A percentile compares a stretch with the other conserved stretches of the same genome.
Conservation (phyloP, 768 basidiomycete species). For the Crucibulum laeve region DNA sequence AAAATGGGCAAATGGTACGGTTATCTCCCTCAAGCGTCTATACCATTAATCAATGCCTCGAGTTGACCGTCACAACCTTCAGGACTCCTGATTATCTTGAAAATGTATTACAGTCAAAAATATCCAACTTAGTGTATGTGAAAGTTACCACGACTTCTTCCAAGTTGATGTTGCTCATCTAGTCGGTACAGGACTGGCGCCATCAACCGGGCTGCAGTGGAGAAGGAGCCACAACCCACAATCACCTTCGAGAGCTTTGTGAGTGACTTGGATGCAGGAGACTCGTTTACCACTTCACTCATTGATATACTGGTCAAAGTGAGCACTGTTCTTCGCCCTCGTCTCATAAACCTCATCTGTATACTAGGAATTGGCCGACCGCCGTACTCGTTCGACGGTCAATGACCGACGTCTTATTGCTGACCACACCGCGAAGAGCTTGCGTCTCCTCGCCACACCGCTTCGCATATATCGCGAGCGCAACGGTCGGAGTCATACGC, state of each 20-base stretch:
- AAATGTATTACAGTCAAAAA: conserved; percentile 68
- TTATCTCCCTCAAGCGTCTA: conserved; percentile 5
- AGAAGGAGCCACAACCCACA: conserved; percentile 61
- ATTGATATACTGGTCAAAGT: conserved; percentile 80
- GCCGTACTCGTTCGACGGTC: conserved; percentile 47
- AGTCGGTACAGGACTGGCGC: conserved; percentile 54
- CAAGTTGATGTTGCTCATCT: neutral
- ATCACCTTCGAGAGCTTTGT: conserved; percentile 77
- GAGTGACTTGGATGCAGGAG: conserved; percentile 71
- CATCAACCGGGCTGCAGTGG: conserved; percentile 63
- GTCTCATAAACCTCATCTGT: conserved; percentile 1
- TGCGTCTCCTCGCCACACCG: conserved; percentile 52
- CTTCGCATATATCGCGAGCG: conserved; percentile 49
- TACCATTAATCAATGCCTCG: neutral
- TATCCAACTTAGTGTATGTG: conserved; percentile 74
- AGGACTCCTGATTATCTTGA: conserved; percentile 75
- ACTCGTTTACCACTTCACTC: conserved; percentile 74
- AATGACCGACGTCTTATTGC: conserved; percentile 61
- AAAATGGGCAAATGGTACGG: conserved; percentile 73
- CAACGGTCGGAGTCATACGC: conserved; percentile 25
- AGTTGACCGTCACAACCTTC: conserved; percentile 3
- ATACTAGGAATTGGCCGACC: conserved; percentile 70
- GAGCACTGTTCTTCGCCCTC: conserved; percentile 15
- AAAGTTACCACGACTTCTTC: neutral
- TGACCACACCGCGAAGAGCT: conserved; percentile 59